Evolutionary conservation across 768 basidiomycete species (phyloP).

Genomic region (Cubamyces sp.): DNA sequence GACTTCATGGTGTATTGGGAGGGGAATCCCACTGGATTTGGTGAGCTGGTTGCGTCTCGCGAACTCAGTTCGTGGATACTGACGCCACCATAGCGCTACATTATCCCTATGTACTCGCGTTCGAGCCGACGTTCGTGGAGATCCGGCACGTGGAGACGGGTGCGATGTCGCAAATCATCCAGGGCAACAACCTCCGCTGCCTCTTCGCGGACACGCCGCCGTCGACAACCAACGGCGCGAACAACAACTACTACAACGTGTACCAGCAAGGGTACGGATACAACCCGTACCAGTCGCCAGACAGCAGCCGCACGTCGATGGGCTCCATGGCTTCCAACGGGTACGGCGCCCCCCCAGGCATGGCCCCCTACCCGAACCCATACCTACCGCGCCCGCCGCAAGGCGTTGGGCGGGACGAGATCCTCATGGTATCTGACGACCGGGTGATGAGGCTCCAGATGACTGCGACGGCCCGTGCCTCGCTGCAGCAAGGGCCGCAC

Average conservation of each 20-base stretch:
- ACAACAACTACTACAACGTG: conserved; percentile 40
- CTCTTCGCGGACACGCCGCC: conserved; percentile 95
- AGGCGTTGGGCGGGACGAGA: conserved; percentile 70
- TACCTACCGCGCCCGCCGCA: conserved; percentile 49
- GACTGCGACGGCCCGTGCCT: conserved; percentile 34
- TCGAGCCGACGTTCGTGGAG: conserved; percentile 96
- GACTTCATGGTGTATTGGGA: conserved; percentile 99
- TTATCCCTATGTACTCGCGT: conserved; percentile 95
- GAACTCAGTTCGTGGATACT: no score
- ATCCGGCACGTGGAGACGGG: conserved; percentile 95
- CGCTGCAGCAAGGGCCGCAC: conserved; percentile 8
- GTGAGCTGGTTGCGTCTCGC: conserved; percentile 49
- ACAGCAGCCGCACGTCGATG: conserved; percentile 33
- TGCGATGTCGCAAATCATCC: conserved; percentile 90
- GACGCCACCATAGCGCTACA: conserved; percentile 72
- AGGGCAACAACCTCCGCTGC: conserved; percentile 86
- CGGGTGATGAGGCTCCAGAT: conserved; percentile 74
- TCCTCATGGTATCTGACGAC: conserved; percentile 90
- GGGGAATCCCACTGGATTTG: conserved; percentile 91
- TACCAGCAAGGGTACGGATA: conserved; percentile 39
- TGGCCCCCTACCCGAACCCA: conserved; percentile 48
- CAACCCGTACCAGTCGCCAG: conserved; percentile 37
- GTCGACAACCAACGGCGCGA: conserved; percentile 69
- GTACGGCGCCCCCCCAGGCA: conserved; percentile 22
- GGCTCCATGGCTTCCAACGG: conserved; percentile 26